Evolutionary conservation across 352 stramenopile genomes (phyloP).

Genomic region (Globisporangium mamillatum): DNA sequence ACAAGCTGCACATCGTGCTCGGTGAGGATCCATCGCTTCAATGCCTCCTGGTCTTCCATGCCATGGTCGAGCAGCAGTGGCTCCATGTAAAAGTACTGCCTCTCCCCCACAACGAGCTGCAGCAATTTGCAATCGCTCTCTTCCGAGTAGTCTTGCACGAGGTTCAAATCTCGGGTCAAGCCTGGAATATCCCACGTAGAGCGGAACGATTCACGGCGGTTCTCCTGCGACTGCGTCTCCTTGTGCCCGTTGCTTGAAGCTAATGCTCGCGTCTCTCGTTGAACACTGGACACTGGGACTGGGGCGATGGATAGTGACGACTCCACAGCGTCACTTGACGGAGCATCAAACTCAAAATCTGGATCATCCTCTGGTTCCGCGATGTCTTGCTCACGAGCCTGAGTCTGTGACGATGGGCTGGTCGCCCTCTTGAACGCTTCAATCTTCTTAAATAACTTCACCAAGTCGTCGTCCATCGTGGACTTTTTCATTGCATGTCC

Average conservation of each 20-base stretch:
- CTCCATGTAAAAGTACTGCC: conserved; percentile 81
- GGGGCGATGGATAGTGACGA: background rate
- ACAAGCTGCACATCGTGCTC: conserved; percentile 38
- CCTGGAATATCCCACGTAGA: conserved; percentile 60
- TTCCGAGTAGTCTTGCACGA: conserved; percentile 74
- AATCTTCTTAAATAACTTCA: conserved; percentile 29
- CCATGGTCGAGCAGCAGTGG: conserved; percentile 30
- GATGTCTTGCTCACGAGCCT: background rate
- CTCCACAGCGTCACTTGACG: background rate
- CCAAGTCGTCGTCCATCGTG: conserved; percentile 21
- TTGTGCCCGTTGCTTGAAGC: background rate
- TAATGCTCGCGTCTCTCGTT: background rate
- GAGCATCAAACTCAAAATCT: background rate
- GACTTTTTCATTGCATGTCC: background rate
- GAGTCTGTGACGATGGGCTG: conserved; percentile 16
- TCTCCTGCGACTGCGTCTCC: background rate
- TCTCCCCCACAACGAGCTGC: conserved; percentile 53
- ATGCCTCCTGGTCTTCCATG: conserved; percentile 16
- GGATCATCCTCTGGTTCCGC: background rate
- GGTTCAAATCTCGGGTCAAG: conserved; percentile 59
- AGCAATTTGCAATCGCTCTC: conserved; percentile 67
- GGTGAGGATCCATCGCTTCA: conserved; percentile 36
- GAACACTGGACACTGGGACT: background rate
- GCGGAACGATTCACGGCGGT: conserved; percentile 43
- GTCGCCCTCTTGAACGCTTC: conserved; percentile 37